Conservation (phyloP, 1,284 basidiomycete species). For the Tilletiaria anomala region DNA sequence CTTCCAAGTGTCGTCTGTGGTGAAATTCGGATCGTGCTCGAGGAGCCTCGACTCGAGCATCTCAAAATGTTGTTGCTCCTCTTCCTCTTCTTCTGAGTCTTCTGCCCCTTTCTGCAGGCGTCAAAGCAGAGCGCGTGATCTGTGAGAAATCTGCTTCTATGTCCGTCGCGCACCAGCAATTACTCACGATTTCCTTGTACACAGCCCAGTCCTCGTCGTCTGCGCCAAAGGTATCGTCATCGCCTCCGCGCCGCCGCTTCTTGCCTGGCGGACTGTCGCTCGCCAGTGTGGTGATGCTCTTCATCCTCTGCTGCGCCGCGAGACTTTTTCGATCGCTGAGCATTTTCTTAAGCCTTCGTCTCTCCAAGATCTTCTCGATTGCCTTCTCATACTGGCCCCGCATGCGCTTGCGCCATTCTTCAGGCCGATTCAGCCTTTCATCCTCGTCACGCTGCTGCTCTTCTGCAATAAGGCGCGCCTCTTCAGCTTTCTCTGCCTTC, state of each 20-base stretch:
- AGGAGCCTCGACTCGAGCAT: constrained; percentile 68
- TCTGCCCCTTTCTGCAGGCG: constrained; percentile 68
- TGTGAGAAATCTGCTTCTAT: neutral
- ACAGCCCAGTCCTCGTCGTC: constrained; percentile 96
- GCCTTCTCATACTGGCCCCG: constrained; percentile 45
- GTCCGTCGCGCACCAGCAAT: constrained; percentile 47
- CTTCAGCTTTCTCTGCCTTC: constrained; percentile 68
- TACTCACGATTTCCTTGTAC: constrained; percentile 92
- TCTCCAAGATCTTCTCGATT: constrained; percentile 71
- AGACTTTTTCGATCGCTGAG: constrained; percentile 83
- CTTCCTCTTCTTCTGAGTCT: constrained; percentile 89
- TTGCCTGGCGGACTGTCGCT: constrained; percentile 57
- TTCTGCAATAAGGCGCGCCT: constrained; percentile 48
- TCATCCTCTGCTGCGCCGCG: constrained; percentile 91
- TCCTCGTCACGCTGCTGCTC: constrained; percentile 68
- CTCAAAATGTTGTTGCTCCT: constrained; percentile 61
- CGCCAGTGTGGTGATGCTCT: constrained; percentile 82
- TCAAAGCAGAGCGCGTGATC: neutral
- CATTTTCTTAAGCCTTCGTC: constrained; percentile 65
- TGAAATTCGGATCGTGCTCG: constrained; percentile 68
- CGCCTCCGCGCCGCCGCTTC: constrained; percentile 44
- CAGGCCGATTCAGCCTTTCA: constrained; percentile 46
- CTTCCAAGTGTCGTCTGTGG: constrained; percentile 63
- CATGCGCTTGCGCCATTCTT: constrained; percentile 22
- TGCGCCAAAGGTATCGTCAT: constrained; percentile 90